Base-by-base conservation (phyloP, 1,139 yeast genomes). In the Hansenula anomala region DNA sequence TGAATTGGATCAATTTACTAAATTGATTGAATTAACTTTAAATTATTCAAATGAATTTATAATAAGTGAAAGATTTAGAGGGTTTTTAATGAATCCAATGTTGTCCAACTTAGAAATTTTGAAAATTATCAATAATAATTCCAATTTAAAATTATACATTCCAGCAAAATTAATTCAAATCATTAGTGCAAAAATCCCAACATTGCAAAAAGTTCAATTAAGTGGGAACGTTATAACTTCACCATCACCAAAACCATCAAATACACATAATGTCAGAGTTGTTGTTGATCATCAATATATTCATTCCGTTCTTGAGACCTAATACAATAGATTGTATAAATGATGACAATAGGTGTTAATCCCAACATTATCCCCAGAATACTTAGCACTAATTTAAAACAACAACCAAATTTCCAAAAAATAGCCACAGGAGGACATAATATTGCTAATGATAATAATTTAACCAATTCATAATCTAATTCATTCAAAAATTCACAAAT, bases 11-110 rank as follows among this genome's bases (percentile, higher is more conserved):
- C 17, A 45, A 45, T 28, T 58, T 58, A 32, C 58, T 58, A 6
- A 43, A 44, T 14, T 39, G 42, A 33, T 34, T 46, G 41, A 17
- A 49, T 59, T 36, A 20, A 42, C 41, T 13, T 40, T 59, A 17
- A 47, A 41, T 1, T 59, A 58, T 34, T 45, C 56, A 16, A 50
- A 56, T 33, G 52, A 56, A 29, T 59, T 59, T 45, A 49, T 59
- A 17, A 44, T 59, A 7, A 58, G 62, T 33, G 64, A 59, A 36
- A 38, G 64, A 22, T 58, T 59, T 34, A 50, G 51, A 38, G 51
- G 48, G 34, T 59, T 58, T 28, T 40, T 59, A 14, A 49, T 48
- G 29, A 43, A 47, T 23, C 61, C 61, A 16, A 40, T 45, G 14
- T 45, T 59, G 8, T 54, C 54, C 14, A 49, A 48, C 6, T 38